Evolutionary conservation across 805 yeast genomes (phyloP), one percentile per base, ranked within the genome.

Genomic region (Naumovozyma dairenensis): DNA sequence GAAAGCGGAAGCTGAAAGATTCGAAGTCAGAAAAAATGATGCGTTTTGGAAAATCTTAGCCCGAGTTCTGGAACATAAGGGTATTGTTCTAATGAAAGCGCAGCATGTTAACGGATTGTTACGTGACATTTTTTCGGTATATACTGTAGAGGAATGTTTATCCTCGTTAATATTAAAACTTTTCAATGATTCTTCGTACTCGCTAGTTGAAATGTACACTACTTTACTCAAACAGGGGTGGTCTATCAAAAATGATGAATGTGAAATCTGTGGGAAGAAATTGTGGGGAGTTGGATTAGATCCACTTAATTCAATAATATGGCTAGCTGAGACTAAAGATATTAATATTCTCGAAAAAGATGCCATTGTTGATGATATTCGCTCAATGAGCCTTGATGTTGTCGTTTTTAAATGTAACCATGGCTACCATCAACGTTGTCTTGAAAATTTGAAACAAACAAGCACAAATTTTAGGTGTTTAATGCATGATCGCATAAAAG

Each of bases 231-330:
- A 63, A 1, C 54, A 60, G 24, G 96, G 96, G 0, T 80, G 93
- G 85, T 63, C 77, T 0, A 64, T 69, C 2, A 60, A 58, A 18
- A 60, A 62, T 18, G 62, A 66, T 24, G 72, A 67, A 31, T 87
- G 96, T 54, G 80, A 80, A 22, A 71, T 79, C 0, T 87, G 96
- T 55, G 87, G 84, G 1, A 75, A 74, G 40, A 61, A 62, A 15
- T 59, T 86, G 21, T 78, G 86, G 76, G 95, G 96, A 0, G 53
- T 71, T 2, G 72, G 74, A 2, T 51, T 80, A 2, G 60, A 66
- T 16, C 60, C 72, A 2, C 63, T 59, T 6, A 63, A 69, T 25
- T 70, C 71, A 34, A 64, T 66, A 28, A 62, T 69, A 4, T 80
- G 87, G 87, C 80, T 74, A 46, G 62, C 64, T 18, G 48, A 39